Evolutionary conservation across 116 monocot genomes (phyloP).

Genomic region (Trichopus zeylanicus): DNA sequence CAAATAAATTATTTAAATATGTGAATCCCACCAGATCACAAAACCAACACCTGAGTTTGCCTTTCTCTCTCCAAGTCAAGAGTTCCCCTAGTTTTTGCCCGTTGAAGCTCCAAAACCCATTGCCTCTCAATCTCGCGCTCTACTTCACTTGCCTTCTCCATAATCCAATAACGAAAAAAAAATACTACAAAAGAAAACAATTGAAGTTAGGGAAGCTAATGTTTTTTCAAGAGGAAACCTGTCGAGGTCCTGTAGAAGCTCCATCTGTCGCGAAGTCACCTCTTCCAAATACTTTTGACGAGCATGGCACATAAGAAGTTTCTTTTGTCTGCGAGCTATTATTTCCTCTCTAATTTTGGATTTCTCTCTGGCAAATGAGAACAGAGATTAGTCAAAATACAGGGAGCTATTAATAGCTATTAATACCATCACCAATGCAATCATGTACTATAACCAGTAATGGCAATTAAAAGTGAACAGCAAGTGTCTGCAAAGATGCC

Average conservation of each 20-base stretch:
- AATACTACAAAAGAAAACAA: neutral
- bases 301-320: conserved; percentile 46
- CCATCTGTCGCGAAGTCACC: conserved; percentile 57
- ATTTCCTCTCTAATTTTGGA: conserved; percentile 86
- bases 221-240: conserved; percentile 27
- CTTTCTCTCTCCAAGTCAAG: conserved; percentile 93
- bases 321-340: conserved; percentile 60
- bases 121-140: conserved; percentile 76
- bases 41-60: conserved; percentile 57
- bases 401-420: no score
- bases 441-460: no score
- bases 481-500: no score
- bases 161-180: conserved; percentile 19
- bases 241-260: conserved; percentile 85
- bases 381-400: neutral
- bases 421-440: no score
- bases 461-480: no score
- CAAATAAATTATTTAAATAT: neutral
- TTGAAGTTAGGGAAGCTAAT: neutral
- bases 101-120: conserved; percentile 64
- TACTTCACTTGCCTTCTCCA: conserved; percentile 62
- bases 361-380: conserved; percentile 56
- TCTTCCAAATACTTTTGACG: conserved; percentile 82
- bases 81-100: conserved; percentile 76
- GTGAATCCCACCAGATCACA: no score